These are phyloP conservation scores for Colletotrichum tanaceti DNA, from an alignment of 2,329 filamentous ascomycete genomes.

Conservation along the genomic window DNA sequence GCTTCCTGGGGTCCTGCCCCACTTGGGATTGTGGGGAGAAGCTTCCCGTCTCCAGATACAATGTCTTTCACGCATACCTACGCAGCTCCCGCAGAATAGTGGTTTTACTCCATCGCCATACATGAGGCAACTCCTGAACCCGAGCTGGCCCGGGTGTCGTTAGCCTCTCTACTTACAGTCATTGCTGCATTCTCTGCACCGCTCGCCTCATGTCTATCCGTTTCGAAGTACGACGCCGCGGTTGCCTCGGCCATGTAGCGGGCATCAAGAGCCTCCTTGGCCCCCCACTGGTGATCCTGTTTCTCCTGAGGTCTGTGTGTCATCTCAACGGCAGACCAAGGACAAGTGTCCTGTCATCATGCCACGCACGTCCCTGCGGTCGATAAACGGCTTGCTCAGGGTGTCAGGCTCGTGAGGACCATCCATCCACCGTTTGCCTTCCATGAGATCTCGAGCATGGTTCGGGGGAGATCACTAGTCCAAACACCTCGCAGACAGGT, in stretches of 20 bases:
- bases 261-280: conserved; percentile 6
- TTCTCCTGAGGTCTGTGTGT: conserved; percentile 17
- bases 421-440: conserved; percentile 14
- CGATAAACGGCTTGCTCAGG: conserved; percentile 21
- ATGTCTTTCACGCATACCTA: background rate
- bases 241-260: conserved; percentile 8
- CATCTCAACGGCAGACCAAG: conserved; percentile 16
- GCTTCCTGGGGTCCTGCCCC: conserved; percentile 8
- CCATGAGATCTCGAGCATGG: background rate
- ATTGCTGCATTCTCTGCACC: conserved; percentile 7
- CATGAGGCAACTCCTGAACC: background rate
- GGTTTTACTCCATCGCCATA: background rate
- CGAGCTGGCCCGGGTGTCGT: background rate
- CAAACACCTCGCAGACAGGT: background rate
- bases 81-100: conserved; percentile 13
- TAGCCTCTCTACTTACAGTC: background rate
- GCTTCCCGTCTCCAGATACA: conserved; percentile 1
- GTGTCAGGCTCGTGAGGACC: conserved; percentile 8
- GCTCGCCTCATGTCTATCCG: conserved; percentile 17
- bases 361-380: conserved; percentile 9
- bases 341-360: conserved; percentile 18
- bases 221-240: conserved; percentile 23
- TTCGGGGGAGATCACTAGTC: background rate
- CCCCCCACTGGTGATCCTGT: conserved; percentile 3
- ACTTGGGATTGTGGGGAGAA: conserved; percentile 7